Evolutionary conservation across 192 early-diverging fungal species (phyloP), one percentile per base, ranked within the genome.

Genomic region (Dimargaris cristalligena): DNA sequence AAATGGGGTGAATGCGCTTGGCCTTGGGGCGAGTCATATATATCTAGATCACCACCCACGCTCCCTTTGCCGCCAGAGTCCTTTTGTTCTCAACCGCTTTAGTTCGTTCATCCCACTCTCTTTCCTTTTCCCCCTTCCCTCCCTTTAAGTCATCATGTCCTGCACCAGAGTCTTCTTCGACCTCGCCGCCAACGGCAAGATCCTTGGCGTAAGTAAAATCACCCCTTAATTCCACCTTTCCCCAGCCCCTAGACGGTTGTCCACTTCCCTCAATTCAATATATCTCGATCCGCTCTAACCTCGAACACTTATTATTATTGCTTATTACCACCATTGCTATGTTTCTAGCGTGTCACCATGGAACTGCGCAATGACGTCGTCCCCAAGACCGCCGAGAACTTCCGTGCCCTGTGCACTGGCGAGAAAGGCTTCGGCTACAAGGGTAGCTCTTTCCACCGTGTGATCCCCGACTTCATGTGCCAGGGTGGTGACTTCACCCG

Each of bases 371-470:
- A 28, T n/a, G 73, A 75, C 67, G 67, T 67, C 58, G 74, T 74
- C 59, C 86, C 86, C 67, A 80, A 75, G 71, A 82, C 79, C 30
- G 92, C 91, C 65, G 92, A 98, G 75, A 98, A 98, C 88, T 98
- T 97, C 80, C 86, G 90, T 48, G 87, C 86, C 63, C 84, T 97
- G 68, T 99, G 93, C 80, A 96, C 93, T 65, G 88, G 90, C 62
- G 93, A 97, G 69, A 83, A 94, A 71, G 77, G 77, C 29, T 76
- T 68, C 56, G 85, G 88, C 54, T 90, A 83, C 79, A 84, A 84
- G 74, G 78, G 78, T 28, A 65, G 68, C 60, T 66, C 59, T 16
- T 80, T 80, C 72, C 87, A 89, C 70, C 85, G 87, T 56, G 80
- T 86, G 31, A 85, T 85, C 62, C 78, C 78, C 54, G 60, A 79